These are phyloP conservation scores for Coniella vitis DNA, from an alignment of 2,329 filamentous ascomycete species.

Conservation along the genomic window DNA sequence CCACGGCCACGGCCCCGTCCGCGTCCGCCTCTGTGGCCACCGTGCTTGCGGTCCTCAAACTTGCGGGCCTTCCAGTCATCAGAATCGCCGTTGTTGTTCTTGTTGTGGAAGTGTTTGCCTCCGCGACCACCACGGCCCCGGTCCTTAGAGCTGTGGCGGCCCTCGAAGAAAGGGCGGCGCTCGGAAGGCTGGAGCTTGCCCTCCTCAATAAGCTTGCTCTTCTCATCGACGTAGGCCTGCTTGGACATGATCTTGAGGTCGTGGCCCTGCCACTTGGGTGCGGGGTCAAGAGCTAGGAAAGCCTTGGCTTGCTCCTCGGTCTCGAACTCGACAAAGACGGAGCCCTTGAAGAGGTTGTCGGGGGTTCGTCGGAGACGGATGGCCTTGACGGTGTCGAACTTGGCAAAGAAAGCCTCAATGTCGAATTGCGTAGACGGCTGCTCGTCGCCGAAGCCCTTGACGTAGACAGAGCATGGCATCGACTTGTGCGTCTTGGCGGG, in stretches of 20 bases:
- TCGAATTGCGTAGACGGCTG: slow-evolving; percentile 82
- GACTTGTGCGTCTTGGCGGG: slow-evolving; percentile 53
- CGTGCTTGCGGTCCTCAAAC: slow-evolving; percentile 54
- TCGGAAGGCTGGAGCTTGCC: slow-evolving; percentile 59
- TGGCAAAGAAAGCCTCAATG: slow-evolving; percentile 83
- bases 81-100: slow-evolving; percentile 34
- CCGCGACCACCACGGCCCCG: slow-evolving; percentile 33
- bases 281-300: slow-evolving; percentile 73
- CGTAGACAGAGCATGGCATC: slow-evolving; percentile 74
- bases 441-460: slow-evolving; percentile 88
- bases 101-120: slow-evolving; percentile 28
- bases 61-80: slow-evolving; percentile 60
- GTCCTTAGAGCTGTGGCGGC: slow-evolving; percentile 21
- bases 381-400: slow-evolving; percentile 70
- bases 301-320: slow-evolving; percentile 70
- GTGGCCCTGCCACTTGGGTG: slow-evolving; percentile 77
- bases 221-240: slow-evolving; percentile 76
- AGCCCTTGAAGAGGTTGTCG: slow-evolving; percentile 82
- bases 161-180: slow-evolving; percentile 41
- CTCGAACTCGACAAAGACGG: slow-evolving; percentile 89
- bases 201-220: slow-evolving; percentile 62
- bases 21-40: slow-evolving; percentile 41
- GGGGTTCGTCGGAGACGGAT: slow-evolving; percentile 78
- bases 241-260: slow-evolving; percentile 82
- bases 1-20: slow-evolving; percentile 30